Evolutionary conservation across 805 yeast species (phyloP).

Genomic region (Saccharomycodes ludwigii): DNA sequence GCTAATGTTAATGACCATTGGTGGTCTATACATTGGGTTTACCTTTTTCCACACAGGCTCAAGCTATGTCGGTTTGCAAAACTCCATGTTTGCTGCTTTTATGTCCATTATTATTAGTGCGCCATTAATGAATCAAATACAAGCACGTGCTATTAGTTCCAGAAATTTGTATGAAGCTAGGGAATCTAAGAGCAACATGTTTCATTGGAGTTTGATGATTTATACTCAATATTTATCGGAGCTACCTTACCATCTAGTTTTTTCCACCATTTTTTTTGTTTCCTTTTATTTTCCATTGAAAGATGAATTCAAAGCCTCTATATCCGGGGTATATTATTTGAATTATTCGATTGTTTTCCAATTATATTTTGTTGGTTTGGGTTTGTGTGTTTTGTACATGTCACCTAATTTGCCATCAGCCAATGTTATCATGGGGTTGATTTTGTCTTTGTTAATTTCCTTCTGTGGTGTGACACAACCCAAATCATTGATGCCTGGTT

Average conservation of each 20-base stretch:
- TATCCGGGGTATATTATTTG: slow-evolving; percentile 36
- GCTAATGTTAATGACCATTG: slow-evolving; percentile 32
- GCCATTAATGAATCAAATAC: slow-evolving; percentile 49
- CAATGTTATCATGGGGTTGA: slow-evolving; percentile 42
- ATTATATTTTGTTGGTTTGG: slow-evolving; percentile 34
- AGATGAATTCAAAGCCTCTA: slow-evolving; percentile 28
- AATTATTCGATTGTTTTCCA: slow-evolving; percentile 34
- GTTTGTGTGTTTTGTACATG: slow-evolving; percentile 40
- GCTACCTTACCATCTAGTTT: slow-evolving; percentile 42
- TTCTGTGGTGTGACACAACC: slow-evolving; percentile 66
- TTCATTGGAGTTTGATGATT: slow-evolving; percentile 54
- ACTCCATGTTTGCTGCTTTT: slow-evolving; percentile 47
- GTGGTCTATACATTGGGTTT: slow-evolving; percentile 62
- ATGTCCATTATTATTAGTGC: slow-evolving; percentile 44
- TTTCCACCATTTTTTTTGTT: slow-evolving; percentile 40
- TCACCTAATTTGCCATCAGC: slow-evolving; percentile 61
- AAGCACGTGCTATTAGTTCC: slow-evolving; percentile 41
- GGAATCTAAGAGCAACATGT: slow-evolving; percentile 59
- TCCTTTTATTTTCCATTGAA: slow-evolving; percentile 40
- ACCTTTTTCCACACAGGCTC: slow-evolving; percentile 48
- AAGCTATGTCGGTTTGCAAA: slow-evolving; percentile 41
- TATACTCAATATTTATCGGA: slow-evolving; percentile 44
- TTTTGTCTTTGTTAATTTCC: slow-evolving; percentile 44
- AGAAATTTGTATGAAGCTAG: slow-evolving; percentile 59
- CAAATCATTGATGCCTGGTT: slow-evolving; percentile 49